phyloP scores from a whole-genome alignment of 371 early-diverging fungal species.

The Actinomucor elegans region DNA sequence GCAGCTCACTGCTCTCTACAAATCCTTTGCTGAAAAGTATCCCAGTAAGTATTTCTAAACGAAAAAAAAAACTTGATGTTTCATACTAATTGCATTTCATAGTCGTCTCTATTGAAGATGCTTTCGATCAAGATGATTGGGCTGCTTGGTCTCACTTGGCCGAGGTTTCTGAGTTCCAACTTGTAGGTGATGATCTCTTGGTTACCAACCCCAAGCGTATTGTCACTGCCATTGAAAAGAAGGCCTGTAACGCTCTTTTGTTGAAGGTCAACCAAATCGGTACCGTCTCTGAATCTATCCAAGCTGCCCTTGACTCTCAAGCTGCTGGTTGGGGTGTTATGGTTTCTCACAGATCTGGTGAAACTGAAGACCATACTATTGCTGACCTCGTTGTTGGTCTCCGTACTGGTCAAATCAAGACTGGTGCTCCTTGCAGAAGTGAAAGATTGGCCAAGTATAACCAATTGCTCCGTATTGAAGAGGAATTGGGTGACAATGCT shows the following conservation, averaged over 20 bases:
- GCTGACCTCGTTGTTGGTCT: slow-evolving; percentile 98
- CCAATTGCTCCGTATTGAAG: slow-evolving; percentile 95
- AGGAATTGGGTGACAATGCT: slow-evolving; percentile 80
- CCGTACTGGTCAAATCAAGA: slow-evolving; percentile 98
- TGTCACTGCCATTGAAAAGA: slow-evolving; percentile 88
- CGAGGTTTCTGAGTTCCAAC: slow-evolving; percentile 72
- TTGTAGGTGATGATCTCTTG: slow-evolving; percentile 99
- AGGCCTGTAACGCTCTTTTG: slow-evolving; percentile 94
- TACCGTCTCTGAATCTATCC: slow-evolving; percentile 94
- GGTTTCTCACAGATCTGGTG: slow-evolving; percentile 99
- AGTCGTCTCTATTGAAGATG: slow-evolving; percentile 98
- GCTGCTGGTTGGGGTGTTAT: slow-evolving; percentile 96
- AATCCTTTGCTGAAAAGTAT: slow-evolving; percentile 84
- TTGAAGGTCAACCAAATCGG: slow-evolving; percentile 99
- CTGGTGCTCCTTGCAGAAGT: slow-evolving; percentile 98
- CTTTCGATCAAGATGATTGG: slow-evolving; percentile 99
- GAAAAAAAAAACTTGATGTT: not conserved
- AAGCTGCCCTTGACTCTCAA: slow-evolving; percentile 72
- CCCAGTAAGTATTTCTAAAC: slow-evolving; percentile 58
- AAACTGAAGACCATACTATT: slow-evolving; percentile 99
- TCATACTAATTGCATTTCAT: slow-evolving; percentile 1
- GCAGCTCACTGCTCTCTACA: slow-evolving; percentile 88
- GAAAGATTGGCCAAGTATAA: slow-evolving; percentile 99
- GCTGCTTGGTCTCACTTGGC: slow-evolving; percentile 87
- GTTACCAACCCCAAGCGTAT: slow-evolving; percentile 98